These are phyloP conservation scores for Hermanozyma aechmeae DNA, from an alignment of 805 yeast species.

Conservation along the genomic window DNA sequence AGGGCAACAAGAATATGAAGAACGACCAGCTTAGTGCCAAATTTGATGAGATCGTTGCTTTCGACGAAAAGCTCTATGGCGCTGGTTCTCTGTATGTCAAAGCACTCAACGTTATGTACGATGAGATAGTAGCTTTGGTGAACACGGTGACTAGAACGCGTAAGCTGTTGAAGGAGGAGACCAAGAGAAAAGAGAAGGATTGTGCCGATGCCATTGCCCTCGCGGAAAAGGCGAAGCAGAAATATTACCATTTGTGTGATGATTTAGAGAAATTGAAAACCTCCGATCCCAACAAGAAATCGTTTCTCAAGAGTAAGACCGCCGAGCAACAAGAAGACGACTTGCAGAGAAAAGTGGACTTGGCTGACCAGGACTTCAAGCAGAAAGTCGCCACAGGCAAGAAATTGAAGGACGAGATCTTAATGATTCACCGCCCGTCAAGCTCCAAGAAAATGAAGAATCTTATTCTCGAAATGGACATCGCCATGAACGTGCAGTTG, in stretches of 20 bases:
- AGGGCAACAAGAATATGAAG: slow-evolving; percentile 37
- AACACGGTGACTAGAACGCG: slow-evolving; percentile 63
- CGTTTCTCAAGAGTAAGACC: slow-evolving; percentile 70
- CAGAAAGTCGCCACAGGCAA: slow-evolving; percentile 66
- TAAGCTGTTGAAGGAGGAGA: slow-evolving; percentile 74
- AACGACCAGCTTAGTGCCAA: slow-evolving; percentile 58
- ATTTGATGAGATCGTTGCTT: slow-evolving; percentile 59
- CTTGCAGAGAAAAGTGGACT: slow-evolving; percentile 64
- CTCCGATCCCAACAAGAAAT: slow-evolving; percentile 78
- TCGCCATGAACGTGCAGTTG: slow-evolving; percentile 80
- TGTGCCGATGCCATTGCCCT: slow-evolving; percentile 70
- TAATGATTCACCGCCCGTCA: slow-evolving; percentile 69
- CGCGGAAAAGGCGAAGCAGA: slow-evolving; percentile 80
- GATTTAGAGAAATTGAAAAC: slow-evolving; percentile 77
- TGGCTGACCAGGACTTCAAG: slow-evolving; percentile 81
- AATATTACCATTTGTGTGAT: slow-evolving; percentile 69
- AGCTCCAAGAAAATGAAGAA: slow-evolving; percentile 63
- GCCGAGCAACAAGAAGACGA: slow-evolving; percentile 90
- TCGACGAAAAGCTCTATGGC: slow-evolving; percentile 63
- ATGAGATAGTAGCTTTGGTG: slow-evolving; percentile 67
- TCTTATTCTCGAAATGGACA: slow-evolving; percentile 76
- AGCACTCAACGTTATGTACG: slow-evolving; percentile 77
- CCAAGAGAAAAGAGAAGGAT: slow-evolving; percentile 73
- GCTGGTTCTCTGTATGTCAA: slow-evolving; percentile 72
- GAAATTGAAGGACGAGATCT: slow-evolving; percentile 62